These are phyloP conservation scores for Lolium rigidum DNA, from an alignment of 176 grass and related monocot genomes.

Conservation along the genomic window DNA sequence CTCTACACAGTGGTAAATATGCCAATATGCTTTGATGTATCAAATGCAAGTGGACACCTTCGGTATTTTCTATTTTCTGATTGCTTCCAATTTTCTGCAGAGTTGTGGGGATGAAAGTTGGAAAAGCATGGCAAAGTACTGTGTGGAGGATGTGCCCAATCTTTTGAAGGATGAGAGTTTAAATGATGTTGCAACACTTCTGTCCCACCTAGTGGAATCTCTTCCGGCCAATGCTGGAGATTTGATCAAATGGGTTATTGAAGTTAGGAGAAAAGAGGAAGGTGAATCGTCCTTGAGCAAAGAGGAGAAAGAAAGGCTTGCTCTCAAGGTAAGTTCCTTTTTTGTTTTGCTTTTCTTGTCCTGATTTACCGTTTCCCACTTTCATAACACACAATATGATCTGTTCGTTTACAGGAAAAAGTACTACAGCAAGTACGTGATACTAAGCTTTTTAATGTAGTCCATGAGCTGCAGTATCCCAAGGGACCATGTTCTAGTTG, in stretches of 20 bases:
- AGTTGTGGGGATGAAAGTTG: constrained; percentile 78
- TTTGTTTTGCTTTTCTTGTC: constrained; percentile 11
- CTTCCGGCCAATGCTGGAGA: constrained; percentile 74
- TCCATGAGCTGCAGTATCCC: constrained; percentile 57
- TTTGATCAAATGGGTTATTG: constrained; percentile 88
- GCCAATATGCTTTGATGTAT: constrained; percentile 9
- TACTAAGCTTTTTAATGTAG: constrained; percentile 61
- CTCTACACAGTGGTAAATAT: constrained; percentile 84
- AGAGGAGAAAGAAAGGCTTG: constrained; percentile 76
- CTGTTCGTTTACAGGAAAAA: not conserved
- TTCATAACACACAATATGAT: constrained; percentile 9
- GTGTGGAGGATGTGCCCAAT: constrained; percentile 63
- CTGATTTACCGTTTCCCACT: not conserved
- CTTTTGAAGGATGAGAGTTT: constrained; percentile 65
- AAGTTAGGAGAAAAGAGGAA: constrained; percentile 91
- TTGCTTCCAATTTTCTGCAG: constrained; percentile 42
- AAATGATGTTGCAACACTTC: constrained; percentile 51
- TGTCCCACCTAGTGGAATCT: constrained; percentile 55
- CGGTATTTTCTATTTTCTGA: constrained; percentile 19
- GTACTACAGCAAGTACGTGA: constrained; percentile 49
- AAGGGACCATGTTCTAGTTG: constrained; percentile 40
- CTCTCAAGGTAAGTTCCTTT: constrained; percentile 50
- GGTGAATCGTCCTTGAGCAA: constrained; percentile 53
- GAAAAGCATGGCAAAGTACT: constrained; percentile 70
- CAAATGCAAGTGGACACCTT: not conserved